Base-by-base conservation (phyloP, 192 early-diverging fungal genomes). In the Linnemannia hyalina region DNA sequence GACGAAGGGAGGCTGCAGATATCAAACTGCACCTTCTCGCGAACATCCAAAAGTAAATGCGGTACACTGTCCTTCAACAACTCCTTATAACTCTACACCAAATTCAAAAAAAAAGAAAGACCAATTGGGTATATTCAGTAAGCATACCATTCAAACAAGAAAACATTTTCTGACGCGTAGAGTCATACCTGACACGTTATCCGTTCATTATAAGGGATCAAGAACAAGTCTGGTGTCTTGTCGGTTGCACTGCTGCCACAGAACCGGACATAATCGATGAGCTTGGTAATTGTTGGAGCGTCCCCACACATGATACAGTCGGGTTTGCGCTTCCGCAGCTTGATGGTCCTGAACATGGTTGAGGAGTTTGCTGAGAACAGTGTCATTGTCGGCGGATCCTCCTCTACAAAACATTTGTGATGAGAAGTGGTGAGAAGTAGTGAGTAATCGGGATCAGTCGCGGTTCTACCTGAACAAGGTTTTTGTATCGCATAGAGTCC, bases 181-280 rank as follows among this genome's bases (percentile, higher is more conserved):
- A 20, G 22, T 18, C 70, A 44, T 82, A 83, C 83, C 68, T 88
- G 80, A 13, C 72, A 68, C 6, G 71, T 78, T 18, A 90, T 26
- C n/a, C 81, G 49, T 44, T 82, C 81, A 3, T 80, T n/a, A 42
- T 82, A 74, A 15, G 70, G 71, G 23, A 82, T 74, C 57, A 77
- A 46, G 38, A 83, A 57, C 29, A 75, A 35, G 68, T 80, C 63
- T 15, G 79, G 83, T 18, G 93, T 93, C 83, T 96, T 95, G 87
- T 98, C 97, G 40, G 90, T 91, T 4, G 95, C 93, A n/a, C 90
- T 92, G 10, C 93, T 82, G 23, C 96, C 96, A 89, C 98, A 99
- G 73, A 98, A 98, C 26, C 95, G 93, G 26, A 95, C 95, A 89
- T 99, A 99, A 78, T 99, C 97, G n/a, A 95, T 95, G 23, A 98